Evolutionary conservation across 139 green algal genomes (phyloP).

Genomic region (Chlamydomonas incerta): DNA sequence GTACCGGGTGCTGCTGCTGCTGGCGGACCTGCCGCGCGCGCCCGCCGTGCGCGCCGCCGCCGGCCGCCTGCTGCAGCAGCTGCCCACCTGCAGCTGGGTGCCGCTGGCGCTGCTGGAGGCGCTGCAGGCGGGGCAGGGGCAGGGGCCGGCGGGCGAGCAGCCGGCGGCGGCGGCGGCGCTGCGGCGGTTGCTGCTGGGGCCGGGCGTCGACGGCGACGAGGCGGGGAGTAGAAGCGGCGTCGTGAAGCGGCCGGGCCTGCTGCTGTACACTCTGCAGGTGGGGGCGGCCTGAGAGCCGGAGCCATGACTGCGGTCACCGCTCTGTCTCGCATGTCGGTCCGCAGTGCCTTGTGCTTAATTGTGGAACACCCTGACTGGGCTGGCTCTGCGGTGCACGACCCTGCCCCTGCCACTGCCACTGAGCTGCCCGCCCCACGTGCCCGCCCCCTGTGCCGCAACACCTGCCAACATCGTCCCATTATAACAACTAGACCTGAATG

Average conservation of each 20-base stretch:
- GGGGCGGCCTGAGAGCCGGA: too few relatives aligned
- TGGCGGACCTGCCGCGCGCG: conserved; percentile 57
- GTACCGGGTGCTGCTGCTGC: conserved; percentile 66
- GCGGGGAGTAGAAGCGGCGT: background rate
- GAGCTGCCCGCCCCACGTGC: background rate
- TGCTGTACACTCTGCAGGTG: conserved; percentile 72
- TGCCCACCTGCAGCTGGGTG: conserved; percentile 70
- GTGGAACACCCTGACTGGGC: too few relatives aligned
- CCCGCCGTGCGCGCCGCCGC: conserved; percentile 24
- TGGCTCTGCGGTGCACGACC: too few relatives aligned
- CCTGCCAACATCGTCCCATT: too few relatives aligned
- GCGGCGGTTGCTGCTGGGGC: conserved; percentile 22
- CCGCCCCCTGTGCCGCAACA: too few relatives aligned
- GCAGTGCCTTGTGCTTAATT: too few relatives aligned
- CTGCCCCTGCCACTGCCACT: background rate
- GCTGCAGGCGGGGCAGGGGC: conserved; percentile 48
- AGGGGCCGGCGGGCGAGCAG: conserved; percentile 3
- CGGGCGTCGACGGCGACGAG: background rate
- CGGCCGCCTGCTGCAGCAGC: conserved; percentile 61
- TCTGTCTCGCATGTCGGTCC: too few relatives aligned
- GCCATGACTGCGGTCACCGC: too few relatives aligned
- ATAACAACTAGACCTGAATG: too few relatives aligned
- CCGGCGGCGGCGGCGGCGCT: background rate
- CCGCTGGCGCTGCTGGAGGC: conserved; percentile 41
- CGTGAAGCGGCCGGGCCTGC: conserved; percentile 35